Evolutionary conservation across 2,329 filamentous ascomycete species (phyloP), one percentile per base, ranked within the genome.

Genomic region (Pseudogymnoascus pannorum): DNA sequence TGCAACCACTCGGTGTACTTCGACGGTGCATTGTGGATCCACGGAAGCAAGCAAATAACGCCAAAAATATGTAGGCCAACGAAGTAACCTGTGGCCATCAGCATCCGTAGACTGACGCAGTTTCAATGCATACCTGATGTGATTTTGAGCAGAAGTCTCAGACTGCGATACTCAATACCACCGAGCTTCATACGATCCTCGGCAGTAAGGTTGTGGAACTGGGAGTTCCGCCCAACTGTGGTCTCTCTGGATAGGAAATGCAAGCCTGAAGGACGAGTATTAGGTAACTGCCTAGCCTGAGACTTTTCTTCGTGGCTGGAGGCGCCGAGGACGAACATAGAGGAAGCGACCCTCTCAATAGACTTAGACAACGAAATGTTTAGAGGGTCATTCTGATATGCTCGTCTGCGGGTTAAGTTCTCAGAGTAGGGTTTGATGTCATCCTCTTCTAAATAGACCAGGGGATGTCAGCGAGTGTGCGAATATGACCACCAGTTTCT

Each of bases 161-260:
- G 74, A 0, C 92, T 90, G 5, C 94, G 87, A 71, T 99, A 99
- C 73, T 99, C 94, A 65, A 99, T 96, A 20, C 94, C 94, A 11
- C 94, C 94, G 2, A 99, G 78, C 73, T 99, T 94, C 71, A 97
- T 92, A 66, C 93, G 84, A 74, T 99, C 92, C 65, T 94, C 91
- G 66, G 95, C 88, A 0, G 88, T 90, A 65, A 99, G 75, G 66
- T 92, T 91, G 9, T 94, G 82, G 70, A 97, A 99, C 38, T 90
- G 88, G 11, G 93, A 97, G 73, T 99, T 99, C 65, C 94, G 86
- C 24, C 89, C 93, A 60, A 97, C 83, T 1, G 71, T 74, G 6
- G 69, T 70, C 11, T 70, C 68, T 16, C 69, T 68, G 2, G 70
- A 74, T 4, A 75, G 68, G 24, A 68, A 66, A 0, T 73, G 70